Evolutionary conservation across 169 alveolate species (phyloP), one percentile per base, ranked within the genome.

Genomic region (Plasmodium coatneyi): DNA sequence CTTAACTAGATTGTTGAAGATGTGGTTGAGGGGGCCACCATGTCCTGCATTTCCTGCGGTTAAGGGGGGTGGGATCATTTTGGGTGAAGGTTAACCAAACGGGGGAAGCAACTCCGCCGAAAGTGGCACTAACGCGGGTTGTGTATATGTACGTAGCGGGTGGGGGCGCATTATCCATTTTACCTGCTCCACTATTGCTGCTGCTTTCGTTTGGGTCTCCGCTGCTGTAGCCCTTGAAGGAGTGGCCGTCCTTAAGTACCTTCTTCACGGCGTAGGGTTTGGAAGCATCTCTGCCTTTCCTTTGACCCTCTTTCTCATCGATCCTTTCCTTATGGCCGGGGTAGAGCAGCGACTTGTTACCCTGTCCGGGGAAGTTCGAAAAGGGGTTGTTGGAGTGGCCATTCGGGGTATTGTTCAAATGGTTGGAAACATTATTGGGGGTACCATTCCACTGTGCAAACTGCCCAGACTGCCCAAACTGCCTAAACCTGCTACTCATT

Each of bases 351-450:
- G 80, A 52, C 28, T 39, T 74, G 28, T 56, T 54, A 30, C 28
- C 71, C 32, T 83, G 74, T 9, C 30, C 70, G 32, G 74, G 80
- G 41, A 86, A 52, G 4, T 49, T 72, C 1, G 80, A 39, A 54
- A 86, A 76, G 12, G 93, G 84, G 43, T 86, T 86, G 80, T 84
- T 84, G 19, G 12, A 71, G 54, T 83, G 76, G 30, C 80, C 3
- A 10, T 71, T 43, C 1, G 1, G 28, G 41, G 52, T 25, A 16
- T 22, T 28, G 22, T 70, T 84, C 25, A 82, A 36, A 5, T n/a
- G n/a, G 71, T 43, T 30, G 0, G 46, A 5, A 14, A 9, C 36
- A 5, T 71, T 39, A 32, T 56, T 66, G 39, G 36, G 2, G 30
- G 10, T 19, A 6, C 76, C 83, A 83, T 41, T 83, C 43, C 19